Base-by-base conservation (phyloP, 2,329 filamentous ascomycete species). In the Fusarium circinatum region DNA sequence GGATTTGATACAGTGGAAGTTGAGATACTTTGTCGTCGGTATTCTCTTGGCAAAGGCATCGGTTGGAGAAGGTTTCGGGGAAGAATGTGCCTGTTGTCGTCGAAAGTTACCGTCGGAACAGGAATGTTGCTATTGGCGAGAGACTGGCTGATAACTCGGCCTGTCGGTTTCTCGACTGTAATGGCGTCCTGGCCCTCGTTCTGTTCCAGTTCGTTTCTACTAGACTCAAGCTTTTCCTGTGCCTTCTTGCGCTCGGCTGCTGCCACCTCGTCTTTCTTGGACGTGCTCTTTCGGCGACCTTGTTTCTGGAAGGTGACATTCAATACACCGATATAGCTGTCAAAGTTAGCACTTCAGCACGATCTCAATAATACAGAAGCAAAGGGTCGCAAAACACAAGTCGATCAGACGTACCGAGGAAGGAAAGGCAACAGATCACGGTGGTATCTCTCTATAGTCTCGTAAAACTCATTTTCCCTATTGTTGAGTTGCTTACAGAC, bases 401-500 rank as follows among this genome's bases (percentile, higher is more conserved):
- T 54, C 39, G 67, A 62, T 44, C 54, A 61, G 55, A 80, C 85
- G 72, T 85, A 93, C 91, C 95, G 94, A 74, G 96, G 96, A 73
- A 99, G 87, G 80, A 98, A 99, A 47, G 93, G 91, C 68, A 99
- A 85, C 78, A 99, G 88, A 80, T 98, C 93, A 73, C 95, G 94
- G 82, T 99, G 96, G 75, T 94, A 91, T 78, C 90, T 91, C 85
- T 99, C 96, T 78, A 98, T 94, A 62, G 92, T 96, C 83, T 99
- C 96, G 82, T 99, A 99, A 81, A 99, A 99, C 83, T 98, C 94
- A 83, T 99, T 99, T 81, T 99, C 96, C 79, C 96, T 90, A 81
- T 98, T 99, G 82, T 98, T 99, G 79, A 99, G 89, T 84, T 98
- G 95, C 84, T 99, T 99, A 87, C 96, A 99, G 17, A 99, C 95